phyloP scores from a whole-genome alignment of 306 rosid species.

The Malus fusca region DNA sequence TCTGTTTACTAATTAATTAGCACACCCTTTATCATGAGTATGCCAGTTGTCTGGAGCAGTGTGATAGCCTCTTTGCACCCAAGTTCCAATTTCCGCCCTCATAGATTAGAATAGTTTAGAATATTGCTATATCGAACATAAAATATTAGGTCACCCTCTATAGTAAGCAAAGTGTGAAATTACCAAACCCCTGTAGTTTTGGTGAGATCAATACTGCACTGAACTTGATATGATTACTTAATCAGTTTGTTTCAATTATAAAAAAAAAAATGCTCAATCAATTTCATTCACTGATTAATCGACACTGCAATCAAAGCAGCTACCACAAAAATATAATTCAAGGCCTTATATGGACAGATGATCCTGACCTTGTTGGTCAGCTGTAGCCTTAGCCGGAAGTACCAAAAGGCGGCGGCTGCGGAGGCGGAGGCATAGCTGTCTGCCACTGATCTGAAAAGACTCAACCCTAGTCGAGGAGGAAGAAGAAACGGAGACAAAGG shows the following conservation, averaged over 20 bases:
- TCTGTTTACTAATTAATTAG: neutral
- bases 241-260: no score
- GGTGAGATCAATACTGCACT: no score
- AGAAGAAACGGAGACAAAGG: slow-evolving; percentile 34
- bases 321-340: neutral
- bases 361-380: slow-evolving; percentile 50
- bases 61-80: no score
- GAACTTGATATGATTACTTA: no score
- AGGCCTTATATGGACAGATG: neutral
- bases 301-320: neutral
- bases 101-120: no score
- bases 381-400: slow-evolving; percentile 52
- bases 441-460: slow-evolving; percentile 40
- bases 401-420: slow-evolving; percentile 41
- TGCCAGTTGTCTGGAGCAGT: no score
- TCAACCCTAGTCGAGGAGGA: slow-evolving; percentile 29
- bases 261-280: neutral
- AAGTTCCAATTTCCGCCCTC: no score
- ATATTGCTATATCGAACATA: no score
- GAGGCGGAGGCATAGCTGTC: slow-evolving; percentile 28
- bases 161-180: no score
- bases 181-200: no score
- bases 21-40: neutral
- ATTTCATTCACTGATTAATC: neutral
- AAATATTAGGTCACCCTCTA: no score